Evolutionary conservation across 116 monocot species (phyloP).

Genomic region (Papilionanthe hybrid): DNA sequence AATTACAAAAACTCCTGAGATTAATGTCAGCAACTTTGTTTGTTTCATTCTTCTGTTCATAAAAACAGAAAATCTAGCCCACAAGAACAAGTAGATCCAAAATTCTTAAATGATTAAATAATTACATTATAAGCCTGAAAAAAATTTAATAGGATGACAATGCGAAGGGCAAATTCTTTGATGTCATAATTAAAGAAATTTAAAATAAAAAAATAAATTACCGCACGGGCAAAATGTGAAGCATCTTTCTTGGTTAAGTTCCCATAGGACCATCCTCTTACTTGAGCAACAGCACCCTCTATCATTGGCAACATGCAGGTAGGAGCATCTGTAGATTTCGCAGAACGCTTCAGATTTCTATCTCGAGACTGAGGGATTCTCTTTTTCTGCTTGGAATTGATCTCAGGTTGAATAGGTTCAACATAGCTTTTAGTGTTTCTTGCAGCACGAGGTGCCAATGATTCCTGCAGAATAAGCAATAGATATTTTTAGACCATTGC

Average conservation of each 20-base stretch:
- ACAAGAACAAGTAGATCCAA: background rate
- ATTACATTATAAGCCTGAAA: background rate
- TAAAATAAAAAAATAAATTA: conserved; percentile 19
- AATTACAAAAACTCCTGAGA: background rate
- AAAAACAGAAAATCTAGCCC: background rate
- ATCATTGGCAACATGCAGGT: conserved; percentile 51
- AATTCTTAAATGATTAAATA: background rate
- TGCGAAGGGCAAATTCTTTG: background rate
- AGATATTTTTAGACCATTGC: background rate
- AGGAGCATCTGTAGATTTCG: conserved; percentile 35
- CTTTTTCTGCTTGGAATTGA: conserved; percentile 48
- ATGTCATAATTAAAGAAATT: background rate
- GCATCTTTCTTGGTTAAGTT: conserved; percentile 91
- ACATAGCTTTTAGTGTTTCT: conserved; percentile 91
- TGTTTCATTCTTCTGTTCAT: conserved; percentile 3
- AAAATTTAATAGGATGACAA: background rate
- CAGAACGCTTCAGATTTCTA: conserved; percentile 47
- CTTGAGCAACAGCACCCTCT: conserved; percentile 75
- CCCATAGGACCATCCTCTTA: conserved; percentile 91
- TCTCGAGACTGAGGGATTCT: conserved; percentile 50
- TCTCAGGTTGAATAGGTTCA: conserved; percentile 56
- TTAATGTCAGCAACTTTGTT: background rate
- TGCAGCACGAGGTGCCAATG: conserved; percentile 93
- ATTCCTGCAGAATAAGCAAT: conserved; percentile 40
- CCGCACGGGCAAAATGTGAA: conserved; percentile 80